phyloP scores from a whole-genome alignment of 352 stramenopile genomes.

The Globisporangium radiosum region DNA sequence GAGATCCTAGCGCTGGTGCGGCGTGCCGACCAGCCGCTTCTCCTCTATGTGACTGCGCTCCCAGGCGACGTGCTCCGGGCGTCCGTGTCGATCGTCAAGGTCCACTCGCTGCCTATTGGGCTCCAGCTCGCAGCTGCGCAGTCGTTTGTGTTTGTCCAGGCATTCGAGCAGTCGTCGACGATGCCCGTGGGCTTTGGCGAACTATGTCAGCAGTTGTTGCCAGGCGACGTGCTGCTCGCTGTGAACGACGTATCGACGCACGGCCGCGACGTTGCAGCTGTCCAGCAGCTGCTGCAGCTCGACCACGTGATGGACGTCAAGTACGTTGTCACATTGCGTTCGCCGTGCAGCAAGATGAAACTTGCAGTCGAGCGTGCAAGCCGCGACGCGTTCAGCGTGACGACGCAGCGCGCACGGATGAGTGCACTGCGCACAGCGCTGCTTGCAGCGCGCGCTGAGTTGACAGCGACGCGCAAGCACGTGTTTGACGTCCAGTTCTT shows the following conservation, averaged over 20 bases:
- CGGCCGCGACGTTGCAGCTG: constrained; percentile 29
- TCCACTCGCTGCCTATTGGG: constrained; percentile 27
- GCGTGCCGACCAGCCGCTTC: constrained; percentile 22
- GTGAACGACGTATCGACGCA: constrained; percentile 26
- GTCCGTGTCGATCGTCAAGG: constrained; percentile 62
- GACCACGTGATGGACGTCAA: constrained; percentile 18
- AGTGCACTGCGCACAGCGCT: constrained; percentile 20
- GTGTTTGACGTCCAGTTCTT: constrained; percentile 65
- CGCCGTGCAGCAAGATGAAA: constrained; percentile 37
- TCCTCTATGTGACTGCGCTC: constrained; percentile 37
- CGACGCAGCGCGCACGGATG: constrained; percentile 23
- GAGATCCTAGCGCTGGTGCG: constrained; percentile 34
- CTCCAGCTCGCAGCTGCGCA: constrained; percentile 30
- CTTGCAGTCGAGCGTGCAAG: constrained; percentile 20
- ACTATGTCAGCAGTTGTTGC: constrained; percentile 55
- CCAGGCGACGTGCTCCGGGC: constrained; percentile 46
- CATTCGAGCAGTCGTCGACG: constrained; percentile 20
- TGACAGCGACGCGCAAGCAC: constrained; percentile 6
- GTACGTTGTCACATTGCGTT: constrained; percentile 33
- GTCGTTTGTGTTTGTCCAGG: constrained; percentile 42
- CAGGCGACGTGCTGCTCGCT: constrained; percentile 56
- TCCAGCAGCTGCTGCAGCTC: constrained; percentile 26
- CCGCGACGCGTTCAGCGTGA: constrained; percentile 17
- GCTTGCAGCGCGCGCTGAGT: background rate
- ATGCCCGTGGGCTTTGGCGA: constrained; percentile 39